phyloP scores from a whole-genome alignment of 805 yeast genomes.

The Isabelozyma pseudorhagii region DNA sequence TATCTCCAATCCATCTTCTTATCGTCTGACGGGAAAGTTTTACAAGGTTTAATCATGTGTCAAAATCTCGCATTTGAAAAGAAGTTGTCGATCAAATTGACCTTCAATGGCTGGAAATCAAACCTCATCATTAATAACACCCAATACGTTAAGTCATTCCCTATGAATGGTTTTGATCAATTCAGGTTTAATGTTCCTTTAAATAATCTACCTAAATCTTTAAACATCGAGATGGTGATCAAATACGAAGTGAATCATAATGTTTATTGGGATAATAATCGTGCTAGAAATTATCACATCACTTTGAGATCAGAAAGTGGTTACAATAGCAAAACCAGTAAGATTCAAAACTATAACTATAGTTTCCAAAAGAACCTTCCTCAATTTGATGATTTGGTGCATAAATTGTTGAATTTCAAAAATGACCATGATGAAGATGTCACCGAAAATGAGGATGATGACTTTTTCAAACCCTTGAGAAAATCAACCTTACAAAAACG shows the following conservation, averaged over 20 bases:
- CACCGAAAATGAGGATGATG: conserved; percentile 6
- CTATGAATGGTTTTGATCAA: conserved; percentile 36
- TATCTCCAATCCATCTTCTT: conserved; percentile 37
- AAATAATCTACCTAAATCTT: conserved; percentile 23
- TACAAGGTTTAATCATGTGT: conserved; percentile 25
- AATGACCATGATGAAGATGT: background rate
- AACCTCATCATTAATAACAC: conserved; percentile 19
- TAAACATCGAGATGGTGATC: conserved; percentile 34
- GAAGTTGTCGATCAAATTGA: conserved; percentile 39
- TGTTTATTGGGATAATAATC: conserved; percentile 39
- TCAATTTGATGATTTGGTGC: conserved; percentile 14
- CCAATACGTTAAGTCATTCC: conserved; percentile 17
- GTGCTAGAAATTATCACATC: conserved; percentile 32
- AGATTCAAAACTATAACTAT: conserved; percentile 3
- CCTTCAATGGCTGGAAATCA: conserved; percentile 49
- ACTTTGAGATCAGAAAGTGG: conserved; percentile 18
- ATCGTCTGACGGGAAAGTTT: conserved; percentile 13
- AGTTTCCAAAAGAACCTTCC: conserved; percentile 6
- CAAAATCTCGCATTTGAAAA: conserved; percentile 38
- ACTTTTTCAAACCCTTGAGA: background rate
- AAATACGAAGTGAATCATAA: conserved; percentile 26
- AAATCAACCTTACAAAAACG: conserved; percentile 13
- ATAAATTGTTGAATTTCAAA: conserved; percentile 11
- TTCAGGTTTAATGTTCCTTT: conserved; percentile 51
- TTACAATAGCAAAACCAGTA: background rate